These are phyloP conservation scores for Coccinonectria pachysandricola DNA, from an alignment of 2,329 filamentous ascomycete species.

Conservation along the genomic window DNA sequence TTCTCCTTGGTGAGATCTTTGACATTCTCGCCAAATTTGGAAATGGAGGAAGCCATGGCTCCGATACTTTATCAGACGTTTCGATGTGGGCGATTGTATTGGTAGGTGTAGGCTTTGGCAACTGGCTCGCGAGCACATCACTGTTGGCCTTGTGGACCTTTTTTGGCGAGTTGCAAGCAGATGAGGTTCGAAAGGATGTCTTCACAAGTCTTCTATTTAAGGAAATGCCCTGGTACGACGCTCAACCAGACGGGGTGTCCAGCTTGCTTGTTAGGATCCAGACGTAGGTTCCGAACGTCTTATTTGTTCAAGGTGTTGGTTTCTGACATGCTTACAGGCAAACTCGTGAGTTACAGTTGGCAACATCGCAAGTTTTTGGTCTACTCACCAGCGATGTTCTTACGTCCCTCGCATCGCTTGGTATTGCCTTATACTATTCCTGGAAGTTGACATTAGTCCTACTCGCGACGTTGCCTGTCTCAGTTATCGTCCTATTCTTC, in stretches of 20 bases:
- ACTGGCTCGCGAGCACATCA: constrained; percentile 56
- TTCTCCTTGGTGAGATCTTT: constrained; percentile 68
- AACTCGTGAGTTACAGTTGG: constrained; percentile 69
- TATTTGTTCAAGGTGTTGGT: too few species aligned
- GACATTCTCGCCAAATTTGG: constrained; percentile 59
- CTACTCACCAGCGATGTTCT: constrained; percentile 53
- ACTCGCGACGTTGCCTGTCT: constrained; percentile 60
- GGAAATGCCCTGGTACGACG: constrained; percentile 76
- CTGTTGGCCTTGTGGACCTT: constrained; percentile 63
- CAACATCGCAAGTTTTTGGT: constrained; percentile 71
- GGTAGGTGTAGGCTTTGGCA: constrained; percentile 49
- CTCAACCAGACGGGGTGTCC: constrained; percentile 57
- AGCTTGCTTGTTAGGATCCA: constrained; percentile 64
- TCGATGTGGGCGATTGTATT: constrained; percentile 53
- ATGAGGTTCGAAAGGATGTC: constrained; percentile 49
- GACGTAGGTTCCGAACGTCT: constrained; percentile 42
- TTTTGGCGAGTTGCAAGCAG: constrained; percentile 75
- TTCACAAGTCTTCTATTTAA: constrained; percentile 62
- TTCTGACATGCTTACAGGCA: constrained; percentile 44
- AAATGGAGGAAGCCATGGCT: constrained; percentile 35
- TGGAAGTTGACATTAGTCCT: constrained; percentile 80
- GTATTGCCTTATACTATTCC: constrained; percentile 65
- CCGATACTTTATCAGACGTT: constrained; percentile 44
- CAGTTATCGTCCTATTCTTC: constrained; percentile 47
- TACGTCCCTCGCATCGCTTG: constrained; percentile 55